Evolutionary conservation across 2,329 filamentous ascomycete species (phyloP).

Genomic region (Tolypocladium cylindrosporum): DNA sequence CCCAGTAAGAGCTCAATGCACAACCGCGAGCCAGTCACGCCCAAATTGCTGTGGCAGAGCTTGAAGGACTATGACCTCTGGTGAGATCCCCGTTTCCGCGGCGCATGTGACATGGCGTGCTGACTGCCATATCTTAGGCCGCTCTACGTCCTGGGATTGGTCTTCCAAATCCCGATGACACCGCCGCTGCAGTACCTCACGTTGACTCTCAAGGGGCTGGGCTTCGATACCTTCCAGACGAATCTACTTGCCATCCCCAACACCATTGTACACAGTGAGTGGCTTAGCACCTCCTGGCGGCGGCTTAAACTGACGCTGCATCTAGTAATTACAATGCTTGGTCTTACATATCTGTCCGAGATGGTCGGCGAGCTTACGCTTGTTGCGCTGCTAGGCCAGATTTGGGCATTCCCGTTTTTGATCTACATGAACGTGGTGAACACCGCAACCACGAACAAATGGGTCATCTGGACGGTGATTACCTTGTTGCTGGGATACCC

Average conservation of each 20-base stretch:
- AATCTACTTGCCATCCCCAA: constrained; percentile 36
- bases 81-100: constrained; percentile 15
- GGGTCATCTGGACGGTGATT: constrained; percentile 23
- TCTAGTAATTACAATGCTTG: constrained; percentile 6
- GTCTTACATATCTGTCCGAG: constrained; percentile 5
- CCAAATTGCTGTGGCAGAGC: constrained; percentile 36
- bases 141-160: constrained; percentile 32
- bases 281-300: rapidly evolving
- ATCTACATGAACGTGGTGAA: constrained; percentile 30
- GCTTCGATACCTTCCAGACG: constrained; percentile 31
- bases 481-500: constrained; percentile 26
- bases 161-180: constrained; percentile 26
- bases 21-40: constrained; percentile 37
- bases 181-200: constrained; percentile 33
- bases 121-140: not conserved
- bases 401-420: constrained; percentile 44
- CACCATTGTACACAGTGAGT: not conserved
- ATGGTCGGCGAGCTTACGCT: constrained; percentile 12
- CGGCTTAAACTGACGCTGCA: not conserved
- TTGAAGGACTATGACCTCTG: constrained; percentile 50
- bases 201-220: constrained; percentile 28
- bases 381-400: constrained; percentile 27
- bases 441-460: constrained; percentile 14
- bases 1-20: constrained; percentile 50
- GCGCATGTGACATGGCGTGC: not conserved